Conservation (phyloP, 2,329 filamentous ascomycete genomes). For the Colletotrichum simmondsii region DNA sequence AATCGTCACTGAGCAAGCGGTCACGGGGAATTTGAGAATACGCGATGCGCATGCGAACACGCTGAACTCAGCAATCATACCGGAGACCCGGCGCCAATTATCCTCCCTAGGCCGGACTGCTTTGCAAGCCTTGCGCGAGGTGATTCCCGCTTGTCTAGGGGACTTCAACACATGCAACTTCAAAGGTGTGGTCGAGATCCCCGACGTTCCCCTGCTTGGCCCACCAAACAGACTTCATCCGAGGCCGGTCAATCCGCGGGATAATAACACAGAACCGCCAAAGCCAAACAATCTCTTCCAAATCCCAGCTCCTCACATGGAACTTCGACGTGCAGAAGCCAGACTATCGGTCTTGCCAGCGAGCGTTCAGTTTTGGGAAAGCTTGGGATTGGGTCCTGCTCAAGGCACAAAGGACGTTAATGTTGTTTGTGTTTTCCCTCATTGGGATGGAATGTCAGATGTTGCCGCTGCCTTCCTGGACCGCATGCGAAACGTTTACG, state of each 20-base stretch:
- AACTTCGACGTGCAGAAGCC: slow-evolving; percentile 76
- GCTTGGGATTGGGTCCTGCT: slow-evolving; percentile 77
- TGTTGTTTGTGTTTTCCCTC: slow-evolving; percentile 77
- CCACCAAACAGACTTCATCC: slow-evolving; percentile 64
- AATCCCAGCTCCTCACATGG: slow-evolving; percentile 76
- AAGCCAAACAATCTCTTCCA: slow-evolving; percentile 67
- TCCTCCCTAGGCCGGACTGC: slow-evolving; percentile 56
- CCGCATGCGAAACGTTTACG: slow-evolving; percentile 77
- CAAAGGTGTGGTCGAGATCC: slow-evolving; percentile 27
- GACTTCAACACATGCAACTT: slow-evolving; percentile 37
- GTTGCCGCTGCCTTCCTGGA: slow-evolving; percentile 73
- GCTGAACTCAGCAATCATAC: slow-evolving; percentile 37
- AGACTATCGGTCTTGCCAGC: slow-evolving; percentile 80
- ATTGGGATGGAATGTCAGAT: slow-evolving; percentile 70
- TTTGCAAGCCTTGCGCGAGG: slow-evolving; percentile 58
- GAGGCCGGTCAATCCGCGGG: slow-evolving; percentile 55
- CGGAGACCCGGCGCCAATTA: slow-evolving; percentile 54
- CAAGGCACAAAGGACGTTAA: slow-evolving; percentile 78
- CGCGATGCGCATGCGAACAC: slow-evolving; percentile 29
- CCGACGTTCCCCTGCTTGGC: slow-evolving; percentile 54
- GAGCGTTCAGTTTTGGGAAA: slow-evolving; percentile 84
- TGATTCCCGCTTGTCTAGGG: slow-evolving; percentile 57
- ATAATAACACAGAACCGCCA: slow-evolving; percentile 56
- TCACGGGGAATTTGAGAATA: slow-evolving; percentile 54
- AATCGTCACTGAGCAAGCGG: slow-evolving; percentile 77